Evolutionary conservation across 2,329 filamentous ascomycete genomes (phyloP).

Genomic region (Cryphonectria japonica): DNA sequence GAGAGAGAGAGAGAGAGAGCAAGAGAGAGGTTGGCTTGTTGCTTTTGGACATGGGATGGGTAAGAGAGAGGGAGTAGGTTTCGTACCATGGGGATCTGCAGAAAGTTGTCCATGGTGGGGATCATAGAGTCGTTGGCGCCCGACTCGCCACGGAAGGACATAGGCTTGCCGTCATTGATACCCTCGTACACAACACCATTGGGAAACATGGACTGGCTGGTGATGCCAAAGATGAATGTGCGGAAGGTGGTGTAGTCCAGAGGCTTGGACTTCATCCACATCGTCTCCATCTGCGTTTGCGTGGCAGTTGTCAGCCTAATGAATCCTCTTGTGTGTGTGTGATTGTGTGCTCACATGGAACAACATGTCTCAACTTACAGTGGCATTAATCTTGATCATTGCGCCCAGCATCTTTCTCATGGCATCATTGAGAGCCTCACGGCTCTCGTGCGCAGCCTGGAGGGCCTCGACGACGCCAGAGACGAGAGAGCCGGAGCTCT

Average conservation of each 20-base stretch:
- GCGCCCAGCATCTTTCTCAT: constrained; percentile 64
- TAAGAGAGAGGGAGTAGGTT: background rate
- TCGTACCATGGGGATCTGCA: constrained; percentile 74
- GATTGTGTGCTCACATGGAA: background rate
- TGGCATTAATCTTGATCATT: constrained; percentile 71
- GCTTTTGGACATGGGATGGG: background rate
- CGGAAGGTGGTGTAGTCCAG: constrained; percentile 86
- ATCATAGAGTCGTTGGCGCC: constrained; percentile 96
- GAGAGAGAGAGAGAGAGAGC: background rate
- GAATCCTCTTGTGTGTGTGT: background rate
- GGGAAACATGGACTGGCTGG: constrained; percentile 91
- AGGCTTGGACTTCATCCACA: constrained; percentile 90
- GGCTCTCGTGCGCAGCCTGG: constrained; percentile 52
- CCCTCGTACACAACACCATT: constrained; percentile 89
- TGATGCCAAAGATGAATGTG: constrained; percentile 97
- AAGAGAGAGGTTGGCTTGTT: background rate
- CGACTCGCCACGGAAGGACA: constrained; percentile 87
- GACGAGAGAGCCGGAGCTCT: constrained; percentile 78
- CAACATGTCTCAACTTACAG: constrained; percentile 36
- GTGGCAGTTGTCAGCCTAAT: background rate
- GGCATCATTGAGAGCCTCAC: constrained; percentile 65
- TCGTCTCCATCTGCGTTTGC: constrained; percentile 68
- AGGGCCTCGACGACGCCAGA: constrained; percentile 72
- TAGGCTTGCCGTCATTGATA: constrained; percentile 68
- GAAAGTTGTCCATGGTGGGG: constrained; percentile 84